Evolutionary conservation across 2,329 filamentous ascomycete species (phyloP), one percentile per base, ranked within the genome.

Genomic region (Calonectria naviculata): DNA sequence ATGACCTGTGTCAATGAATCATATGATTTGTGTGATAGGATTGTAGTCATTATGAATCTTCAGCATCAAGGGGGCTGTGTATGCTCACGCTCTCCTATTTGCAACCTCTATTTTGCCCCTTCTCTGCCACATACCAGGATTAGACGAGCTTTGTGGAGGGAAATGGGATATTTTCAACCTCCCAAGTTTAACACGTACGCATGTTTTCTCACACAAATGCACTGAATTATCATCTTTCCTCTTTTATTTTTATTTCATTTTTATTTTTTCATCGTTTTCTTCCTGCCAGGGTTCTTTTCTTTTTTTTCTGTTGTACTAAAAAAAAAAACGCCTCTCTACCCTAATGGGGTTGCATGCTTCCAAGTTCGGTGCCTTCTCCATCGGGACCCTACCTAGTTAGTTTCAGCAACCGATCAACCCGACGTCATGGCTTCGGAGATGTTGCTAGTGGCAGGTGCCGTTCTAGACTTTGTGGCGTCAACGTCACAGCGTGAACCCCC

Each of bases 361-460:
- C 52, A 28, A 42, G 61, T 47, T 38, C 61, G 44, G 68, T 64
- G 54, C 47, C 21, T 34, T 21, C 24, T 66, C 68, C 21, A 56
- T 66, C 54, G 13, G 36, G 46, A 38, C n/a, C n/a, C n/a, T n/a
- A n/a, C 42, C 29, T 62, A 58, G 38, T 63, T 28, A 31, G 56
- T 54, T 47, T 26, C 26, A 46, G 21, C n/a, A 54, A 54, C 56
- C 56, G 63, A 64, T 29, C 63, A 65, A 28, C 29, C 62, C 68
- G 31, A 63, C 68, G 68, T 63, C 68, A 70, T 70, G n/a, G 54
- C n/a, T 29, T 36, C 29, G 15, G 44, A 47, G 54, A 21, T 31
- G 31, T 41, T 52, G 24, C 41, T 42, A 19, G 36, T 31, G 19
- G 15, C 34, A 42, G 49, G 7, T 38, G 31, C 41, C 24, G 42